These are phyloP conservation scores for Adansonia gregorii DNA, from an alignment of 441 rosid genomes.

Conservation along the genomic window DNA sequence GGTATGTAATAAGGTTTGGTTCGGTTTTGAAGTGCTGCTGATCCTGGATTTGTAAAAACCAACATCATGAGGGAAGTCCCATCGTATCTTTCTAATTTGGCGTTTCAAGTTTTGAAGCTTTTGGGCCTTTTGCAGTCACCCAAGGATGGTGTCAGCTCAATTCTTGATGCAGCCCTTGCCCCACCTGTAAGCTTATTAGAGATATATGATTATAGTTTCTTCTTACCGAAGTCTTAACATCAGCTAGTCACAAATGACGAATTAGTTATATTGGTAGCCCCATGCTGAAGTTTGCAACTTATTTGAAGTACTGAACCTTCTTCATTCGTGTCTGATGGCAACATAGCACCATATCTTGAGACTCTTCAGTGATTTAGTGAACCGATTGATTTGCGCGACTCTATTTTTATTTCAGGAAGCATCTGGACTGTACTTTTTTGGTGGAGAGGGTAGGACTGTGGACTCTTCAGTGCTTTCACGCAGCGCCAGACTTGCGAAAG, in stretches of 20 bases:
- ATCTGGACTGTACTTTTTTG: conserved; percentile 76
- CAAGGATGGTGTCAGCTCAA: conserved; percentile 58
- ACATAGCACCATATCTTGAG: neutral
- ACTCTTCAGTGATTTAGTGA: neutral
- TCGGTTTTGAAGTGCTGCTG: conserved; percentile 63
- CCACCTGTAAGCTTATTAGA: conserved; percentile 61
- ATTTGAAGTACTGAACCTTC: neutral
- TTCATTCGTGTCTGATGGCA: neutral
- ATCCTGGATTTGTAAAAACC: conserved; percentile 86
- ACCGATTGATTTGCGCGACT: neutral
- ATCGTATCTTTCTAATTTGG: conserved; percentile 46
- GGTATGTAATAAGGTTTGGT: conserved; percentile 21
- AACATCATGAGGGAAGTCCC: conserved; percentile 94
- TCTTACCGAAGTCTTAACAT: conserved; percentile 9
- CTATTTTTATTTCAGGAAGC: conserved; percentile 50
- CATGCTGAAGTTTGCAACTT: conserved; percentile 15
- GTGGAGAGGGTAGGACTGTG: conserved; percentile 73
- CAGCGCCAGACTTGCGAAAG: conserved; percentile 48
- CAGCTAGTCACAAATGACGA: neutral
- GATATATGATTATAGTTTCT: neutral
- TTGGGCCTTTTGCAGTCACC: conserved; percentile 68
- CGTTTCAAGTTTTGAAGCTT: conserved; percentile 50
- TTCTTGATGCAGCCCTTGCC: conserved; percentile 86
- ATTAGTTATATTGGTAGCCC: neutral
- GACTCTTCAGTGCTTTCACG: conserved; percentile 59